phyloP scores from a whole-genome alignment of 78 protist genomes.

The Dictyostelium brefeldianum region DNA sequence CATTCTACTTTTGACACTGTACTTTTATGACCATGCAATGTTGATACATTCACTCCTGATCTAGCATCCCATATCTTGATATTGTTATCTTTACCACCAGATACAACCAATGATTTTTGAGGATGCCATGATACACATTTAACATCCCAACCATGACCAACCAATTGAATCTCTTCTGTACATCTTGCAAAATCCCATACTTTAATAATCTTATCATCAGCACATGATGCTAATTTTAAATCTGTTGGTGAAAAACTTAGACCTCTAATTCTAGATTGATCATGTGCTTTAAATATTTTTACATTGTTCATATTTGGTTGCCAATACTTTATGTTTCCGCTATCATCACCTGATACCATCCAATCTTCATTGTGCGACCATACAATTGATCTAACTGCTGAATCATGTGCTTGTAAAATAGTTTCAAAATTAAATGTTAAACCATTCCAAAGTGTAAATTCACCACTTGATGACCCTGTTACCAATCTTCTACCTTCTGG shows the following conservation, averaged over 20 bases:
- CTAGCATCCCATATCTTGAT: conserved; percentile 97
- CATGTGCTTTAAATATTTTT: conserved; percentile 87
- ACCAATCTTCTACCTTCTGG: conserved; percentile 93
- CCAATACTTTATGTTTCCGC: conserved; percentile 96
- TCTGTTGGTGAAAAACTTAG: conserved; percentile 89
- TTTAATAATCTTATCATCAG: conserved; percentile 91
- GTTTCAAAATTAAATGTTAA: conserved; percentile 95
- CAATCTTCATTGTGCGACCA: conserved; percentile 95
- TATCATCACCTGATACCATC: conserved; percentile 93
- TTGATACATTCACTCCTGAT: conserved; percentile 63
- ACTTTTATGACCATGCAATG: conserved; percentile 90
- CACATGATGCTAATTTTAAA: conserved; percentile 91
- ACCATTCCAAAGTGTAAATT: conserved; percentile 96
- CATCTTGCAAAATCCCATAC: conserved; percentile 91
- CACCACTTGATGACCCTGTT: conserved; percentile 92
- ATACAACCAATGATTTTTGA: conserved; percentile 84
- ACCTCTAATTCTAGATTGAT: conserved; percentile 69
- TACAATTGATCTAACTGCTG: conserved; percentile 91
- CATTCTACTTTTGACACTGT: conserved; percentile 85
- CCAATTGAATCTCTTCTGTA: conserved; percentile 72
- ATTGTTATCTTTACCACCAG: conserved; percentile 92
- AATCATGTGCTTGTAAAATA: conserved; percentile 93
- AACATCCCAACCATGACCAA: conserved; percentile 97
- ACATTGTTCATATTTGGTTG: conserved; percentile 95
- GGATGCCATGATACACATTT: conserved; percentile 96